Conservation (phyloP, 2,329 filamentous ascomycete species). For the Aspergillus neoniger region DNA sequence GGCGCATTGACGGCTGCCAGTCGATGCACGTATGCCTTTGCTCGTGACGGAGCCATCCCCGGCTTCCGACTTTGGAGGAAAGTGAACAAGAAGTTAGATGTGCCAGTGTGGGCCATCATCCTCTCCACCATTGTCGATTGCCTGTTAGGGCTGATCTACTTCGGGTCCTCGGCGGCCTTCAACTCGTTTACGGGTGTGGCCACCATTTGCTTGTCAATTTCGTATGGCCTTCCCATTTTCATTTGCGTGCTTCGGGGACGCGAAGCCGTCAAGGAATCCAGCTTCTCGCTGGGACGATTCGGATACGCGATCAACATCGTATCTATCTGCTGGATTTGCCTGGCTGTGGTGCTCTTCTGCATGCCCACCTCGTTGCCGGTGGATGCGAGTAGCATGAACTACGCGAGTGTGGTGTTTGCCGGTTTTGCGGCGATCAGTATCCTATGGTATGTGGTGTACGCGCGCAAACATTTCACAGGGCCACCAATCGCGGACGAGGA, state of each 20-base stretch:
- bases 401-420: slow-evolving; percentile 66
- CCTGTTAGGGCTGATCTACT: slow-evolving; percentile 75
- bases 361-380: slow-evolving; percentile 68
- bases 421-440: slow-evolving; percentile 63
- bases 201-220: slow-evolving; percentile 74
- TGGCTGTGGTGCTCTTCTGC: slow-evolving; percentile 73
- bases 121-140: slow-evolving; percentile 70
- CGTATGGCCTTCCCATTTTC: slow-evolving; percentile 74
- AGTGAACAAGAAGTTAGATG: slow-evolving; percentile 66
- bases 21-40: slow-evolving; percentile 75
- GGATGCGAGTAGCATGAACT: slow-evolving; percentile 62
- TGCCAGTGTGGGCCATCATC: slow-evolving; percentile 69
- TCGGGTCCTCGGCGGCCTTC: slow-evolving; percentile 75
- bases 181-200: slow-evolving; percentile 78
- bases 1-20: slow-evolving; percentile 73
- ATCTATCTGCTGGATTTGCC: slow-evolving; percentile 69
- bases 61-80: slow-evolving; percentile 66
- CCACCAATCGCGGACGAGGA: slow-evolving; percentile 47
- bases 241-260: slow-evolving; percentile 69
- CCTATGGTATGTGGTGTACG: slow-evolving; percentile 64
- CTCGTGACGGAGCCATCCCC: slow-evolving; percentile 72
- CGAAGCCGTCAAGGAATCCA: slow-evolving; percentile 64
- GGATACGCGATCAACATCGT: slow-evolving; percentile 68
- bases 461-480: slow-evolving; percentile 64
- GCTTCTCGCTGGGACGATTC: slow-evolving; percentile 68